These are phyloP conservation scores for Arthroderma uncinatum DNA, from an alignment of 2,329 filamentous ascomycete genomes.

Conservation along the genomic window DNA sequence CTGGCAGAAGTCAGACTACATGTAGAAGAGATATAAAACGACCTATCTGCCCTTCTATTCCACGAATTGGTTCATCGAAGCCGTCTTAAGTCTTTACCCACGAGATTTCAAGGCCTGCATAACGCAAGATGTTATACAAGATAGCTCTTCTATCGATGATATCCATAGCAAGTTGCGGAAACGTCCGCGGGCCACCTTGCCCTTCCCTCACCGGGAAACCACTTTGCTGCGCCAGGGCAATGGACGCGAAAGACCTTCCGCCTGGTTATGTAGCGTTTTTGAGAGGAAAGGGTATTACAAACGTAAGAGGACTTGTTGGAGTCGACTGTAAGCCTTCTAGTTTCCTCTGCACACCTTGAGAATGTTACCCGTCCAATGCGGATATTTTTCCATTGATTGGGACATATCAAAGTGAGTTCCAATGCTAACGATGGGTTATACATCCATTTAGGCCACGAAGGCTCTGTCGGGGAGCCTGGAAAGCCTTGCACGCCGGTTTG, in stretches of 20 bases:
- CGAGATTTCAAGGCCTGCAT: background rate
- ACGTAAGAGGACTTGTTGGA: background rate
- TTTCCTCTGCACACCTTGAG: background rate
- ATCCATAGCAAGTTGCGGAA: background rate
- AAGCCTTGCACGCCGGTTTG: background rate
- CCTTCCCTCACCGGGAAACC: background rate
- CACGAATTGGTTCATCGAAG: too few relatives aligned
- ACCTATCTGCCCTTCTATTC: too few relatives aligned
- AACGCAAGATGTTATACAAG: background rate
- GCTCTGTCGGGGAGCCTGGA: background rate
- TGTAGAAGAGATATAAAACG: background rate
- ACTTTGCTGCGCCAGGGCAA: background rate
- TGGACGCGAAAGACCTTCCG: background rate
- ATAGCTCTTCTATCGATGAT: background rate
- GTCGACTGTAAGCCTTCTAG: background rate
- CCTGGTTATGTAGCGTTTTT: background rate
- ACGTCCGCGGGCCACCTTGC: background rate
- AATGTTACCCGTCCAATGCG: background rate
- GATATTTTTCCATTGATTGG: background rate
- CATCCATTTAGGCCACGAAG: background rate
- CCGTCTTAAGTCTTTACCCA: too few relatives aligned
- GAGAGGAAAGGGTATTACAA: background rate
- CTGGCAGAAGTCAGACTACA: background rate
- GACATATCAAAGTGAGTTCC: background rate
- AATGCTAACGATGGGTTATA: background rate